These are phyloP conservation scores for Brassica cretica DNA, from an alignment of 345 rosid genomes.

Conservation along the genomic window DNA sequence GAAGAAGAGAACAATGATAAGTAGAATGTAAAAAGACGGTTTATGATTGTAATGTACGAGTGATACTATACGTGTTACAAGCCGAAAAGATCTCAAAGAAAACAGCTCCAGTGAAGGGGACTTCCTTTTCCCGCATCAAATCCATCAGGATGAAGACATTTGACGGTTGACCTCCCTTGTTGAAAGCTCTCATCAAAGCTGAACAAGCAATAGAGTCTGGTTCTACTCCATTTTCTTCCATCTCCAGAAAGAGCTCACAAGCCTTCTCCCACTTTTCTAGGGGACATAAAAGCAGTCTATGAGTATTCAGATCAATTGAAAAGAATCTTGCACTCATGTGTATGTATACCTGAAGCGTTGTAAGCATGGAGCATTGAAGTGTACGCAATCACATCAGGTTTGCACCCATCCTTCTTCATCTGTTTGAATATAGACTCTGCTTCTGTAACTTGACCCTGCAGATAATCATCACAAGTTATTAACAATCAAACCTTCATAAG, in stretches of 20 bases:
- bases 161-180: slow-evolving; percentile 68
- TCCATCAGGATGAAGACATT: slow-evolving; percentile 70
- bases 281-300: slow-evolving; percentile 17
- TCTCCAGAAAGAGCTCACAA: slow-evolving; percentile 65
- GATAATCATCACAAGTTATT: background rate
- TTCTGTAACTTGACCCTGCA: slow-evolving; percentile 70
- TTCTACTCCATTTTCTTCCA: slow-evolving; percentile 60
- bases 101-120: slow-evolving; percentile 61
- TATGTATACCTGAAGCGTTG: slow-evolving; percentile 56
- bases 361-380: slow-evolving; percentile 81
- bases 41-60: background rate
- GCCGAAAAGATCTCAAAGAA: slow-evolving; percentile 83
- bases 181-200: slow-evolving; percentile 86
- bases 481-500: slow-evolving; percentile 10
- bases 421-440: slow-evolving; percentile 74
- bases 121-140: slow-evolving; percentile 61
- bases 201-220: slow-evolving; percentile 79
- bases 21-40: background rate
- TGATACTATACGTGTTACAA: slow-evolving; percentile 69
- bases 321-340: background rate
- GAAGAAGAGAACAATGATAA: slow-evolving; percentile 5
- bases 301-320: slow-evolving; percentile 27
- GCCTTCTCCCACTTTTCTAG: slow-evolving; percentile 75
- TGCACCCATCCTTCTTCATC: slow-evolving; percentile 71
- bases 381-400: slow-evolving; percentile 76